Evolutionary conservation across 1,139 yeast genomes (phyloP), one percentile per base, ranked within the genome.

Genomic region (Geotrichum histeridarum): DNA sequence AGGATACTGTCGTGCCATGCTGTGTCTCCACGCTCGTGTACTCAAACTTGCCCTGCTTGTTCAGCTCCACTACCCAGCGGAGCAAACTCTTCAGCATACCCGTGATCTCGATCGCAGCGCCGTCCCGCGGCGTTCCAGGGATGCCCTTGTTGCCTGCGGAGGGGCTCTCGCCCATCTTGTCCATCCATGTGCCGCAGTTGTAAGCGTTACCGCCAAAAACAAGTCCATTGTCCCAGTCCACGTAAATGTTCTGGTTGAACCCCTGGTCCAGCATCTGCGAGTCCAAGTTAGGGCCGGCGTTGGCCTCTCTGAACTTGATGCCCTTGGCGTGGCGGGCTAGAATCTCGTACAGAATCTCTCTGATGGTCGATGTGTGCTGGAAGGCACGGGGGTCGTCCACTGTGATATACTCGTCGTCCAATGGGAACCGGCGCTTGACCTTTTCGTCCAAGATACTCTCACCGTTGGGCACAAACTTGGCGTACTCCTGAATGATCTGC

Each of bases 141-240:
- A 80, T 76, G 14, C 99, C 99, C 64, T 84, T 86, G 57, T 83
- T 84, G 0, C 87, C 86, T 0, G 99, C 97, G 57, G 71, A 75
- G 51, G 72, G 81, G 66, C 96, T 87, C 72, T 93, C 99, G 18
- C 99, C 99, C 98, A 93, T 93, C 73, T 93, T 93, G 71, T 93
- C 99, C 97, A 91, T 93, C 99, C 99, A 93, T 0, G 99, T 93
- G 22, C 99, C 99, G 73, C 99, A 93, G 66, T 93, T 93, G 69
- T 73, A 80, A 68, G 86, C 95, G 53, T 88, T 87, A 1, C 99
- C 99, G 48, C 99, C 99, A 69, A 83, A 86, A 5, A 91, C 75
- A 47, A 93, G 73, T 0, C 99, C 99, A 30, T 86, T 90, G 0
- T 74, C 66, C 98, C 98, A 93, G 68, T 93, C 97, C 56, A 91